A percentile compares a stretch with the other conserved stretches of the same genome.
phyloP scores from a whole-genome alignment of 2,329 filamentous ascomycete species.

The Aspergillus fijiensis region DNA sequence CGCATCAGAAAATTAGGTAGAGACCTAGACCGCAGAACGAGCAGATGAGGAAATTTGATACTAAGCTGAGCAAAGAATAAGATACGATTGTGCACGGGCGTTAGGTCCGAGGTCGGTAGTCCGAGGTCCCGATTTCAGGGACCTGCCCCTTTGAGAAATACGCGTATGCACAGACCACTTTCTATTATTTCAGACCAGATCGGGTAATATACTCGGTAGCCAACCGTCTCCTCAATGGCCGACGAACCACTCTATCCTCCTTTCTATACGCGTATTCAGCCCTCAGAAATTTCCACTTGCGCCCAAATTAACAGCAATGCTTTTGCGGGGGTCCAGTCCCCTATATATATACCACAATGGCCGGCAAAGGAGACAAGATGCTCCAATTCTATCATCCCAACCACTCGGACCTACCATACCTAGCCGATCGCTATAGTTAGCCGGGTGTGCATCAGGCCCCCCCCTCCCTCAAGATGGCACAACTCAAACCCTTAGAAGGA shows the following conservation, averaged over 20 bases:
- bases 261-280: slow-evolving; percentile 15
- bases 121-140: background rate
- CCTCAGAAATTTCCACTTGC: background rate
- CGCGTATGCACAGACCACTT: slow-evolving; percentile 23
- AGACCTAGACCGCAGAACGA: background rate
- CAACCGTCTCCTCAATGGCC: background rate
- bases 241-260: background rate
- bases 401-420: background rate
- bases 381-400: background rate
- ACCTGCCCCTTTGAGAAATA: background rate
- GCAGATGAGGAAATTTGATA: background rate
- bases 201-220: background rate
- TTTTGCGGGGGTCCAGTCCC: background rate
- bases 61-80: background rate
- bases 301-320: background rate
- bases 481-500: slow-evolving; percentile 17
- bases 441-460: background rate
- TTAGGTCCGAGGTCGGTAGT: too few relatives aligned
- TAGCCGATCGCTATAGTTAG: too few relatives aligned
- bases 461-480: slow-evolving; percentile 13
- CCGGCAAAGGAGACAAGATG: background rate
- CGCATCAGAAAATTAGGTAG: background rate
- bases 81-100: background rate
- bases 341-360: background rate
- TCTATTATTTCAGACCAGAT: background rate